Evolutionary conservation across 768 basidiomycete genomes (phyloP).

Genomic region (Leccinum incarnatum): DNA sequence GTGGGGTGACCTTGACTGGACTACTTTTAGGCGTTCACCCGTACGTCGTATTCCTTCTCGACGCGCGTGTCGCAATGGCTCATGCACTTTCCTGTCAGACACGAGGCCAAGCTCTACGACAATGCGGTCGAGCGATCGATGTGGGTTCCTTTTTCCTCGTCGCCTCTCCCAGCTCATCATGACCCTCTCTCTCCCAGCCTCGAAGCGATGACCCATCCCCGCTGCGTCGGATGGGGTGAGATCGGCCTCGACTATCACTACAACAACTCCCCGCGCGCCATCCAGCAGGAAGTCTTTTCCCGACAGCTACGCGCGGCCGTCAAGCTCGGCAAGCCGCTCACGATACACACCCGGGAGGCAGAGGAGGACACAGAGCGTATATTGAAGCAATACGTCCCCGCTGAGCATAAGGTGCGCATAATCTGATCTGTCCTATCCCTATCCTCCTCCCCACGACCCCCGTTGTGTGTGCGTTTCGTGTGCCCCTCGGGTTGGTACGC

Average conservation of each 20-base stretch:
- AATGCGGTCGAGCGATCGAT: constrained; percentile 68
- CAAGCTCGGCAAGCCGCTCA: constrained; percentile 68
- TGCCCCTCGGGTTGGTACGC: not conserved
- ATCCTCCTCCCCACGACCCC: not conserved
- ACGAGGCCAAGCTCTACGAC: constrained; percentile 68
- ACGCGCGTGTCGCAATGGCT: not conserved
- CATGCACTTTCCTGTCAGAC: constrained; percentile 38
- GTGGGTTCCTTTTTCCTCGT: constrained; percentile 36
- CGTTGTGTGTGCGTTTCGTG: not conserved
- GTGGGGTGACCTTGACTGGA: not conserved
- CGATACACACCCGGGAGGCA: constrained; percentile 85
- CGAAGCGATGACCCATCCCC: constrained; percentile 74
- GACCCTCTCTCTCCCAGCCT: constrained; percentile 39
- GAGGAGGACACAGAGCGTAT: constrained; percentile 80
- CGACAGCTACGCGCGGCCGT: constrained; percentile 72
- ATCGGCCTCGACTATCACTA: constrained; percentile 88
- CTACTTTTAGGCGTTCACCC: constrained; percentile 59
- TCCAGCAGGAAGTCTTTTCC: constrained; percentile 64
- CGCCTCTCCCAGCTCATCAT: not conserved
- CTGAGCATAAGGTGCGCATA: constrained; percentile 55
- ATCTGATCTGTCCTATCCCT: not conserved
- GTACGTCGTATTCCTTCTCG: constrained; percentile 33
- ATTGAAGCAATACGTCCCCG: constrained; percentile 72
- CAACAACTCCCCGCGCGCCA: constrained; percentile 66
- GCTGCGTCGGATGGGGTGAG: constrained; percentile 87